Conservation (phyloP, 2,329 filamentous ascomycete genomes). For the Colletotrichum brevisporum region DNA sequence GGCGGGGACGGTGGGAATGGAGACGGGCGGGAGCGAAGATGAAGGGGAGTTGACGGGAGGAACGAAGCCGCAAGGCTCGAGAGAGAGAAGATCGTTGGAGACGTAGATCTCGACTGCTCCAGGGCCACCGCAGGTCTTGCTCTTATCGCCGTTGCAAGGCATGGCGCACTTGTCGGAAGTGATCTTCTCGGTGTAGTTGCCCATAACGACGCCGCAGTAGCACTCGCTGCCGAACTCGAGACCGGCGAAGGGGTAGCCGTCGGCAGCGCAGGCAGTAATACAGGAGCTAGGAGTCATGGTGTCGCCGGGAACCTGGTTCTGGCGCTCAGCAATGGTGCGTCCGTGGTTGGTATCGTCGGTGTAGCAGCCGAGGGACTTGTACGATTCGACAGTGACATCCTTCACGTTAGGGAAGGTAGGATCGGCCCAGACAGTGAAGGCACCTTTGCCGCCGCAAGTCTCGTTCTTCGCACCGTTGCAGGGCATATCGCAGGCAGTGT, state of each 20-base stretch:
- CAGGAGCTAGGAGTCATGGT: conserved; percentile 60
- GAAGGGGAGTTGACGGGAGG: conserved; percentile 44
- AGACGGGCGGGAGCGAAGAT: conserved; percentile 39
- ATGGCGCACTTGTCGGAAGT: conserved; percentile 60
- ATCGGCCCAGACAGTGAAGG: conserved; percentile 64
- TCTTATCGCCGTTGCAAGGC: conserved; percentile 64
- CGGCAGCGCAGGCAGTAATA: conserved; percentile 56
- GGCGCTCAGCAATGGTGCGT: conserved; percentile 61
- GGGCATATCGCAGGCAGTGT: conserved; percentile 70
- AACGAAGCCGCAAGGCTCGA: conserved; percentile 63
- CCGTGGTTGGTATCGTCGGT: conserved; percentile 58
- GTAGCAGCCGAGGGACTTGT: conserved; percentile 75
- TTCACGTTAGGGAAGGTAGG: conserved; percentile 60
- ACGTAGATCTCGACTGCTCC: conserved; percentile 61
- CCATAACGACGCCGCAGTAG: conserved; percentile 67
- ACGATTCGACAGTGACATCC: conserved; percentile 64
- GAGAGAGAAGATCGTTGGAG: conserved; percentile 63
- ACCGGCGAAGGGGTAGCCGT: conserved; percentile 64
- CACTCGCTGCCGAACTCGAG: conserved; percentile 61
- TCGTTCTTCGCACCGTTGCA: conserved; percentile 62
- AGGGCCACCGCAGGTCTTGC: conserved; percentile 59
- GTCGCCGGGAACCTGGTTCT: conserved; percentile 52
- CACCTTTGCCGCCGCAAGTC: conserved; percentile 62
- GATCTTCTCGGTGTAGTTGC: conserved; percentile 58
- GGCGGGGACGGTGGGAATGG: too few species aligned